Base-by-base conservation (phyloP, 75 land plant genomes). In the Pinus albicaulis region DNA sequence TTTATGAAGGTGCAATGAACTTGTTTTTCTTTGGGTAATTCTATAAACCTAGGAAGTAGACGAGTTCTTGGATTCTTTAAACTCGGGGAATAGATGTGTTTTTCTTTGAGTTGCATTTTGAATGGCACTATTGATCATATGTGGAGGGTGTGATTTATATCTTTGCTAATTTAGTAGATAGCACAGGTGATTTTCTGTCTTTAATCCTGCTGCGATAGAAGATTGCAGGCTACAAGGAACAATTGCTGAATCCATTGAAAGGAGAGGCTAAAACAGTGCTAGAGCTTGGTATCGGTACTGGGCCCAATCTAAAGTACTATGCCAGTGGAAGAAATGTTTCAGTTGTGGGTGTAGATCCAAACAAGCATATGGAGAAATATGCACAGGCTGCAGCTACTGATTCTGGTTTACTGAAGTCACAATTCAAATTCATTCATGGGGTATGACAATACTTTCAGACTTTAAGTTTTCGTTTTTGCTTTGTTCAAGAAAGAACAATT, bases 251-350 rank as follows among this genome's bases (percentile, higher is more conserved):
- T 22, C 61, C 79, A 31, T 79, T 95, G 80, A 84, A 76, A 56
- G 87, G 81, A 25, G 85, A 80, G 59, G 85, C 85, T 52, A 64
- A 76, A 71, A 84, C 81, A n/a, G 72, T 94, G 5, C 65, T 95
- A 81, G 98, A 95, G 85, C 71, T 95, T 25, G 98, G 95, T 26
- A 85, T 95, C 61, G 98, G 98, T 53, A 93, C 93, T 0, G 95
- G 95, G 12, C 90, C 98, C 15, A 95, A 95, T 82, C 71, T 95
- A 59, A 80, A 83, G 31, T 93, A 85, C 61, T 94, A 94, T 78
- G 90, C 89, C 1, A 73, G 53, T 38, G 59, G 73, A 77, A 62
- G 78, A 53, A 81, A 76, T 38, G 22, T 85, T 34, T 52, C 57
- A 36, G 86, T 95, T 25, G 65, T 81, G 61, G 98, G 95, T 3